Base-by-base conservation (phyloP, 495 filamentous ascomycete species). In the Penicillium antarcticum region DNA sequence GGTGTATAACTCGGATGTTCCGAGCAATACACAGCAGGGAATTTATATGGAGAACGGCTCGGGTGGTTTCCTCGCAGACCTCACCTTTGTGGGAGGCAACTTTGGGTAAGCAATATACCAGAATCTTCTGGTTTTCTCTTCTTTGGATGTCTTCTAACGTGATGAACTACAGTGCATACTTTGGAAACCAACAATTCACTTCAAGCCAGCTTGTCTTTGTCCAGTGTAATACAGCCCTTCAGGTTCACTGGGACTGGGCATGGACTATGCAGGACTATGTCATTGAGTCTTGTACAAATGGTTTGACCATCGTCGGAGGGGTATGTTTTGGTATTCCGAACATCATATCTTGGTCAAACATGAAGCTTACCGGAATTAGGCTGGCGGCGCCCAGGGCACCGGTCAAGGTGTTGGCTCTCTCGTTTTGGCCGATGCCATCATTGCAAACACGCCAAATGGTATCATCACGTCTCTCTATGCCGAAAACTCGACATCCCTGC, bases 351-450 rank as follows among this genome's bases (percentile, higher is more conserved):
- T 41, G 13, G 16, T 31, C 32, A 14, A 16, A 42, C 26, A 31
- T 14, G 14, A 32, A 6, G 16, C 32, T 34, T 21, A 54, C 33
- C 5, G 13, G 3, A 24, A 18, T 12, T 36, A 66, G 57, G 57
- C 57, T 29, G 55, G 63, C 12, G 63, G 60, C 0, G 21, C 21
- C 21, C 21, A 23, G 5, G 56, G 62, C 23, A 60, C 42, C 1
- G 55, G 59, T 1, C 83, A 85, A 55, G 70, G 69, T 6, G 82
- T 86, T 17, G 84, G 86, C 11, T 86, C 85, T 0, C 71, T 89
- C n/a, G 66, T 90, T 19, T 67, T 94, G 5, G 63, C 83, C 19
- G 88, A 94, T 65, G 82, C 79, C 54, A 74, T 68, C 5, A 82
- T 91, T 55, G 78, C 71, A 31, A 81, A 85, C 58, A 84, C 81